Base-by-base conservation (phyloP, 2,329 filamentous ascomycete species). In the Trichoderma simmonsii region DNA sequence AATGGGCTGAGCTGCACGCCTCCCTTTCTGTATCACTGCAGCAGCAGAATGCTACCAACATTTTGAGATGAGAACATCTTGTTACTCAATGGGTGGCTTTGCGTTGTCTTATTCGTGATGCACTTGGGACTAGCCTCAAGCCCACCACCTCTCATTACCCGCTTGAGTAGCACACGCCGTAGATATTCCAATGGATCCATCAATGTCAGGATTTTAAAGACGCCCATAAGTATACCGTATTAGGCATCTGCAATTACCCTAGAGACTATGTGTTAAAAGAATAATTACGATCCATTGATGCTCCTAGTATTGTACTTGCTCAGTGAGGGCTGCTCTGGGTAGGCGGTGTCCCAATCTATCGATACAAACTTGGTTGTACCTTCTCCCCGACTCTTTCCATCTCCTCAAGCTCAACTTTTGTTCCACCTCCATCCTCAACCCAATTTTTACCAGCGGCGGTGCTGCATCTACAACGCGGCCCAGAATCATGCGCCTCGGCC, bases 1-100 rank as follows among this genome's bases (percentile, higher is more conserved):
- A 9, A 54, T 43, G 24, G 61, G 36, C 36, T 63, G 43, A 62
- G 71, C 67, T 71, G 67, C 67, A 71, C 43, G 39, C 39, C 39
- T 48, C 39, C 18, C 39, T 48, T n/a, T 34, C 43, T 51, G 9
- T 51, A 51, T 21, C 43, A 21, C n/a, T 51, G 2, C 39, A n/a
- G n/a, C 4, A 11, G n/a, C 43, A 60, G 11, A 51, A n/a, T 51
- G n/a, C 43, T 21, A 21, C 43, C n/a, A 51, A 21, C 1, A 3
- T 12, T 51, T 21, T n/a, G 18, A 21, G 0, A 21, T 51, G 9
- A 51, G 4, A n/a, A 51, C n/a, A 21, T 24, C n/a, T 51, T 12
- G 43, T 51, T 51, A 9, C 43, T 21, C 43, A 21, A 51, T 51
- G 43, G n/a, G 43, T 3, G n/a, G 43, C 43, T 51, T 21, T 51